Evolutionary conservation across 345 rosid genomes (phyloP).

Genomic region (Rhodomyrtus tomentosa): DNA sequence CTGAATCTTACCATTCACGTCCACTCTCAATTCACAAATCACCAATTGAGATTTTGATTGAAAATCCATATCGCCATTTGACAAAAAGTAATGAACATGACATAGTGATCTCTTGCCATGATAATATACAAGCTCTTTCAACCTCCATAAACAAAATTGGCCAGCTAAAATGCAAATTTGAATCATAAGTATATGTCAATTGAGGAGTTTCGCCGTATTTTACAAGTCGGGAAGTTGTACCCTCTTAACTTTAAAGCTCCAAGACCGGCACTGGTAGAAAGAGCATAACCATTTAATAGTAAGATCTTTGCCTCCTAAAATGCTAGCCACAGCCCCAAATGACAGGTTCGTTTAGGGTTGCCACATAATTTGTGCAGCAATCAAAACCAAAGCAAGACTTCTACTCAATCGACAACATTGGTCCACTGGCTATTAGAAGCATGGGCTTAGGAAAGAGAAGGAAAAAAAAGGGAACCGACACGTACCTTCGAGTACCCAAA

Average conservation of each 20-base stretch:
- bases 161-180: not conserved
- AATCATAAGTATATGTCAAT: not conserved
- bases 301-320: not conserved
- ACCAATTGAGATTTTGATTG: not conserved
- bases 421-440: not conserved
- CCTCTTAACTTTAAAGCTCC: not conserved
- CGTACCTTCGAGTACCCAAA: constrained; percentile 96
- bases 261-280: not conserved
- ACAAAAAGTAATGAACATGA: not conserved
- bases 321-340: not conserved
- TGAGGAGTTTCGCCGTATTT: not conserved
- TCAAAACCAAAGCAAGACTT: not conserved
- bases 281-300: not conserved
- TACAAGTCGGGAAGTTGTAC: not conserved
- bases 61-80: not conserved
- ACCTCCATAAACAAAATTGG: not conserved
- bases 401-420: not conserved
- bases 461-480: not conserved
- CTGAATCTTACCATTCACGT: not conserved
- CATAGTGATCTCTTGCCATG: not conserved
- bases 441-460: not conserved
- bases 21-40: not conserved
- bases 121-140: not conserved
- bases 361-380: not conserved
- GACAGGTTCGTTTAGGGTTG: not conserved